Conservation (phyloP, 1,139 yeast genomes). For the Tardiomyces digboiensis region DNA sequence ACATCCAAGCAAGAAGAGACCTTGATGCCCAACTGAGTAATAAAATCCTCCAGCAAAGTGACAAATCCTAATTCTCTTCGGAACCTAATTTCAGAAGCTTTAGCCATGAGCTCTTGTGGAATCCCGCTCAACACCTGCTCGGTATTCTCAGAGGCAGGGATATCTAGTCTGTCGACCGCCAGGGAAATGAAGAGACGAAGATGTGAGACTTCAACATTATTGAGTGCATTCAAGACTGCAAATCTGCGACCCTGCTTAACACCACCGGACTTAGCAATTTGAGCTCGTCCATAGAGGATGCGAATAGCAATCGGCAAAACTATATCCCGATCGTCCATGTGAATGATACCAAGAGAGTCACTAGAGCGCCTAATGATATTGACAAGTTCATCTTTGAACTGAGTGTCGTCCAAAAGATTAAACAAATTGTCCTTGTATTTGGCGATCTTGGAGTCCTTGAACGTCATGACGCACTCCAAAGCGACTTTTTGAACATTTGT, state of each 20-base stretch:
- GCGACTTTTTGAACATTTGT: constrained; percentile 64
- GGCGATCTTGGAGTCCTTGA: constrained; percentile 45
- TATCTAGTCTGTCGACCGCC: constrained; percentile 48
- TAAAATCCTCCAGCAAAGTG: constrained; percentile 54
- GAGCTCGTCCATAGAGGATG: constrained; percentile 82
- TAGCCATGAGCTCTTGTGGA: constrained; percentile 12
- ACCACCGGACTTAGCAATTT: constrained; percentile 35
- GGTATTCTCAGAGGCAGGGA: constrained; percentile 22
- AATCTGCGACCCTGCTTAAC: constrained; percentile 58
- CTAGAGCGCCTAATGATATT: constrained; percentile 42
- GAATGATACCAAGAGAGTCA: constrained; percentile 46
- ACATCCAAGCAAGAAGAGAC: constrained; percentile 41
- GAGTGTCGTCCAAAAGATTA: constrained; percentile 71
- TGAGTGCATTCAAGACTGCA: constrained; percentile 67
- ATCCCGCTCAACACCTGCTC: constrained; percentile 5
- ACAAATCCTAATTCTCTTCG: constrained; percentile 65
- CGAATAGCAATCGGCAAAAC: constrained; percentile 70
- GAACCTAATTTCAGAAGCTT: constrained; percentile 23
- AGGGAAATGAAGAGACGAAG: constrained; percentile 51
- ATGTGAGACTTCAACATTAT: constrained; percentile 46
- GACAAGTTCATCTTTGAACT: constrained; percentile 77
- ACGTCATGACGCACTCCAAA: constrained; percentile 59
- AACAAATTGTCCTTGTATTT: constrained; percentile 67
- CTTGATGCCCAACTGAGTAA: constrained; percentile 53
- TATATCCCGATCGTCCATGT: constrained; percentile 44